Conservation (phyloP, 345 rosid genomes). For the Salix caprea region DNA sequence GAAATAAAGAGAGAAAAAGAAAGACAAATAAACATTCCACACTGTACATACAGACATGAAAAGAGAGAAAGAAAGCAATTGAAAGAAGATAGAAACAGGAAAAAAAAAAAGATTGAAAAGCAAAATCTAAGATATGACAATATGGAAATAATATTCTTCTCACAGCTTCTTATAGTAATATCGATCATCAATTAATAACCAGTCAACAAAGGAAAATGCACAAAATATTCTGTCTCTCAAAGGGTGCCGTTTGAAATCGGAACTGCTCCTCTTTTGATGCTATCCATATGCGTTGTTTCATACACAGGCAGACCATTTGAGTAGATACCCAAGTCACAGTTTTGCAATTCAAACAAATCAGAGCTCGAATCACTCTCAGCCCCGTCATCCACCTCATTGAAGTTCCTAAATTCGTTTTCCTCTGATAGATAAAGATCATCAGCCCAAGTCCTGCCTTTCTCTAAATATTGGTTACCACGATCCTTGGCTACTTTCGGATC, state of each 20-base stretch:
- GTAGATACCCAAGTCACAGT: conserved; percentile 57
- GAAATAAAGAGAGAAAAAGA: neutral
- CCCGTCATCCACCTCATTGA: conserved; percentile 46
- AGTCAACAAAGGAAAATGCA: conserved; percentile 1
- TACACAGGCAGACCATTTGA: conserved; percentile 81
- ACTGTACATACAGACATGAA: conserved; percentile 8
- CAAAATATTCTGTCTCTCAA: conserved; percentile 1
- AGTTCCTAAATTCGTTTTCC: conserved; percentile 31
- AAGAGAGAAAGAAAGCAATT: neutral
- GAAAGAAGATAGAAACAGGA: neutral
- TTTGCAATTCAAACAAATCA: conserved; percentile 86
- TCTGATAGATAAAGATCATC: conserved; percentile 14
- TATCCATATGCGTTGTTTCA: conserved; percentile 74
- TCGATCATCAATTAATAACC: conserved; percentile 4
- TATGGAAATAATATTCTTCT: conserved; percentile 6
- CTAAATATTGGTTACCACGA: neutral
- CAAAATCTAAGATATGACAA: neutral
- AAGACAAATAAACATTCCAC: conserved; percentile 10
- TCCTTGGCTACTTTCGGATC: conserved; percentile 3
- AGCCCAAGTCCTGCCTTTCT: conserved; percentile 31
- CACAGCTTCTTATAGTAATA: neutral
- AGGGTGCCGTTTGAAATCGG: conserved; percentile 46
- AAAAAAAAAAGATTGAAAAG: neutral
- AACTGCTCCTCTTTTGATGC: conserved; percentile 55
- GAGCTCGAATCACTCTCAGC: conserved; percentile 94